These are phyloP conservation scores for Malus hybrid DNA, from an alignment of 331 rosid species.

Conservation along the genomic window DNA sequence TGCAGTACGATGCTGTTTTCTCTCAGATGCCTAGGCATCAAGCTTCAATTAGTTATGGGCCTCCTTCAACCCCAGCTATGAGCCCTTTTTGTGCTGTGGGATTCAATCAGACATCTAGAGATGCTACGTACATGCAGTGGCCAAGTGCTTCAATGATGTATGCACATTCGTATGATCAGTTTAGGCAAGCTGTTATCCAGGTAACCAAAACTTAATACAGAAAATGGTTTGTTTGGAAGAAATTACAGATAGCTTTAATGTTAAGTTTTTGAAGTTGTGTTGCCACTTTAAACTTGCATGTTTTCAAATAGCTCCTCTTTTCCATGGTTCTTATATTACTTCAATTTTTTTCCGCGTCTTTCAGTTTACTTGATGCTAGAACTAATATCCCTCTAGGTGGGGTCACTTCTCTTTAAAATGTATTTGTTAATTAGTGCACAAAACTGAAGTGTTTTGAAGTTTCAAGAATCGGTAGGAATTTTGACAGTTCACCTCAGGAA, in stretches of 20 bases:
- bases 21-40: conserved; percentile 55
- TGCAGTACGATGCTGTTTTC: conserved; percentile 56
- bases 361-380: not conserved
- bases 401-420: not conserved
- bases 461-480: not conserved
- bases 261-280: not conserved
- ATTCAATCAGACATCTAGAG: conserved; percentile 50
- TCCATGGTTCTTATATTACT: not conserved
- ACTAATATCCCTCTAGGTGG: not conserved
- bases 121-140: conserved; percentile 65
- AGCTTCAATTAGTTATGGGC: conserved; percentile 39
- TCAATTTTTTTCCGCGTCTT: not conserved
- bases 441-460: not conserved
- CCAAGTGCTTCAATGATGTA: conserved; percentile 72
- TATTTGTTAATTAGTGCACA: not conserved
- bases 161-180: conserved; percentile 71
- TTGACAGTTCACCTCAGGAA: not conserved
- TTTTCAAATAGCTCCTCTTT: not conserved
- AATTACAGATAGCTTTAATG: not conserved
- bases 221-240: not conserved
- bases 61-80: conserved; percentile 45
- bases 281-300: not conserved
- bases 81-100: conserved; percentile 53
- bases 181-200: conserved; percentile 78
- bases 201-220: conserved; percentile 19